Base-by-base conservation (phyloP, 139 green algal genomes). In the Chlorella sp. region DNA sequence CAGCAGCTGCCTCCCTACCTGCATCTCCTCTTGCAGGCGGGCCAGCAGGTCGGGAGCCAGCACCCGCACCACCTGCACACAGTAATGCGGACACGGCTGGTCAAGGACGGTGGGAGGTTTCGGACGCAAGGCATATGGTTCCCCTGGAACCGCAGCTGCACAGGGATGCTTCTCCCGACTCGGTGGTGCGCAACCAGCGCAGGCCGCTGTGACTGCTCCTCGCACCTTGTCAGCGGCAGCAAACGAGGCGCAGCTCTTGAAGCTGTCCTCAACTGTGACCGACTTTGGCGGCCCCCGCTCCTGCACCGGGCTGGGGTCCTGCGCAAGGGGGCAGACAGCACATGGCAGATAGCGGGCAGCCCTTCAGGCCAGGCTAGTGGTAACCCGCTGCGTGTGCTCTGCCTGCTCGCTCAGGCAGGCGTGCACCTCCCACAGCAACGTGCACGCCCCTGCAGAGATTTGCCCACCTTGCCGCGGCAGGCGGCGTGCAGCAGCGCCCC, bases 251-350 rank as follows among this genome's bases (percentile, higher is more conserved):
- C 91, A 95, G 40, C 54, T 58, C 72, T 92, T 92, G 87, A 95
- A 95, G 65, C 69, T 89, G 83, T 96, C 93, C 79, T 97, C 94
- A 32, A 96, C 92, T 0, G 91, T 96, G n/a, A 97, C 89, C n/a
- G 76, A 87, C 84, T 95, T 96, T 28, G 93, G 90, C 4, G 89
- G 87, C 0, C 90, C 87, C 24, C 73, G 87, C 32, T 91, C 81
- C 7, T 80, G 67, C 19, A 97, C 93, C n/a, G 89, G 87, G 24
- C 78, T 76, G 46, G 87, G 54, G 84, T 97, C 94, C 89, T 89
- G 84, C 70, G n/a, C 65, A 26, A 73, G 22, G 38, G 24, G 4
- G 24, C 38, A 76, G 40, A 22, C 3, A 8, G 20, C 2, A 74
- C 17, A 24, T 6, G 17, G 64, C 11, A 19, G 13, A 70, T 67